Percentiles rank a stretch among this genome's conserved stretches.
Evolutionary conservation across 192 early-diverging fungal genomes (phyloP).

Genomic region (Allomyces macrogynus): DNA sequence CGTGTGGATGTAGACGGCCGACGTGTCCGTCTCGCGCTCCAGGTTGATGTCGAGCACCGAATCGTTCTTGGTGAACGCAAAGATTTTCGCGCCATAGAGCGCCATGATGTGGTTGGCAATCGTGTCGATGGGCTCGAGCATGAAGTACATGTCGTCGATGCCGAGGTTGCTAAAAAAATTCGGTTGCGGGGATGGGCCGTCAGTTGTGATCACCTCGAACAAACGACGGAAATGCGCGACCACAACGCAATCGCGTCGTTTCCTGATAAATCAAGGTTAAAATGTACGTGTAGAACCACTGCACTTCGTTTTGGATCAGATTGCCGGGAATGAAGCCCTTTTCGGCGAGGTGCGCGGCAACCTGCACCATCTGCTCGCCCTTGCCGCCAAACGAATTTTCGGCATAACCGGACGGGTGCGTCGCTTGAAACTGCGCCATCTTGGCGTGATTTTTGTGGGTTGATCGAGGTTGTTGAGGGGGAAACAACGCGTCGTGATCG

Average conservation of each 20-base stretch:
- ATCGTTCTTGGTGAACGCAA: slow-evolving; percentile 75
- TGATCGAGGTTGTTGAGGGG: too few species aligned
- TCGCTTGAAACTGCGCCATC: too few species aligned
- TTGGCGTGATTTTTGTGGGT: too few species aligned
- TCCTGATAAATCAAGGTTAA: too few species aligned
- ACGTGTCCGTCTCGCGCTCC: slow-evolving; percentile 68
- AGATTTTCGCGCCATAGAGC: slow-evolving; percentile 87
- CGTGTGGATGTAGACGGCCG: slow-evolving; percentile 93
- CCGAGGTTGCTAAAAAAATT: slow-evolving; percentile 59
- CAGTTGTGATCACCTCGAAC: too few species aligned
- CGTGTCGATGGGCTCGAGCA: slow-evolving; percentile 67
- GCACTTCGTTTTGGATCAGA: slow-evolving; percentile 71
- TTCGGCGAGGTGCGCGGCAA: slow-evolving; percentile 61
- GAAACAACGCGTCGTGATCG: too few species aligned
- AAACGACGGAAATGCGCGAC: neutral
- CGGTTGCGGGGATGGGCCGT: too few species aligned
- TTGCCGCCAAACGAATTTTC: slow-evolving; percentile 77
- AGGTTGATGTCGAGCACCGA: slow-evolving; percentile 62
- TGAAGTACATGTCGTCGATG: slow-evolving; percentile 98
- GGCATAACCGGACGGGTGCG: slow-evolving; percentile 31
- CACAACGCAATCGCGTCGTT: too few species aligned
- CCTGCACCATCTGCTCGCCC: slow-evolving; percentile 71
- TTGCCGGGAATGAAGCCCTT: slow-evolving; percentile 76
- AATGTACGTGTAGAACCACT: slow-evolving; percentile 84
- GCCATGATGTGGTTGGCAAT: slow-evolving; percentile 91